Evolutionary conservation across 1,284 basidiomycete species (phyloP).

Genomic region (Exobasidium cylindrosporum): DNA sequence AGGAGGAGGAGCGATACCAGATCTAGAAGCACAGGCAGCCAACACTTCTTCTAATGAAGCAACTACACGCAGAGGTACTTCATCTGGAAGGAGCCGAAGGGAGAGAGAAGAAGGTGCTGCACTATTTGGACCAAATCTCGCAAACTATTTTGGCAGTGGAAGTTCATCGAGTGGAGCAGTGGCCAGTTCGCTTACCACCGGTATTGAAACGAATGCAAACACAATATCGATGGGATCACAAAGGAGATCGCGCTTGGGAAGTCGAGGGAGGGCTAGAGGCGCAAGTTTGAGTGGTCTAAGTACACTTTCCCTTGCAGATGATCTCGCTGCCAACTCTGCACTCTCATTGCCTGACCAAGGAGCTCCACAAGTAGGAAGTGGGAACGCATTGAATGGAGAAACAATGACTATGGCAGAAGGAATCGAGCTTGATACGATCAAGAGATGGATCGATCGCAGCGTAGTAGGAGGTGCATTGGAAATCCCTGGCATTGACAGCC

Average conservation of each 20-base stretch:
- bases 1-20: not conserved
- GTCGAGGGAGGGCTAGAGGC: slow-evolving; percentile 38
- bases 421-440: slow-evolving; percentile 35
- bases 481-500: not conserved
- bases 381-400: not conserved
- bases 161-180: slow-evolving; percentile 34
- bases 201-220: slow-evolving; percentile 15
- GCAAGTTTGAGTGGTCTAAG: slow-evolving; percentile 39
- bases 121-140: slow-evolving; percentile 44
- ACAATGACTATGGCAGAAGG: slow-evolving; percentile 42
- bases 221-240: slow-evolving; percentile 13
- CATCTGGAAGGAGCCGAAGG: slow-evolving; percentile 24
- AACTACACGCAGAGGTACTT: not conserved
- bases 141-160: slow-evolving; percentile 45
- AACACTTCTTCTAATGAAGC: not conserved
- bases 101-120: slow-evolving; percentile 43
- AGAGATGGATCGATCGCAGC: slow-evolving; percentile 40
- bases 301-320: slow-evolving; percentile 19
- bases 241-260: slow-evolving; percentile 28
- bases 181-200: slow-evolving; percentile 13
- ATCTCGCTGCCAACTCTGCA: not conserved
- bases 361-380: not conserved
- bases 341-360: not conserved
- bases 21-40: slow-evolving; percentile 1
- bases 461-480: slow-evolving; percentile 12